Evolutionary conservation across 2,329 filamentous ascomycete genomes (phyloP), one percentile per base, ranked within the genome.

Genomic region (Xylariaceae sp.): DNA sequence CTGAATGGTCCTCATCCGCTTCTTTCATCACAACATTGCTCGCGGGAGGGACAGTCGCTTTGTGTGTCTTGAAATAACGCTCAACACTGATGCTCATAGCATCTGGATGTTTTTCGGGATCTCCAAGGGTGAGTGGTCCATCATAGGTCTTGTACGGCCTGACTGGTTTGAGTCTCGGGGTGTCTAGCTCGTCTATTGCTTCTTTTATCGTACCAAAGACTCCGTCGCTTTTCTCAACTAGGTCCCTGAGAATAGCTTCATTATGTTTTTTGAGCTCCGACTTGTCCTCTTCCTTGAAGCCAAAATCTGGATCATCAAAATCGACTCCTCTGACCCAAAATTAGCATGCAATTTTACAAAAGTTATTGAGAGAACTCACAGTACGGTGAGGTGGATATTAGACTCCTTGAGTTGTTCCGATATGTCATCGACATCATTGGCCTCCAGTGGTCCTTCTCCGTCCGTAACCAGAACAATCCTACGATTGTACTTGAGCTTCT

Each of bases 271-370:
- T 97, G 47, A 70, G 67, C 0, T 68, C 59, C 16, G 86, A 74
- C 67, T 99, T 99, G 58, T 88, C 82, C 68, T 97, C 91, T 72
- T 97, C 93, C 69, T 96, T 96, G 66, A 90, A 89, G 40, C 92
- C 92, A 65, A 87, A 96, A 2, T 96, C 91, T 1, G 83, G 68
- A 67, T 97, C 91, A 66, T 99, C 91, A 69, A 99, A 97, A 68
- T 99, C 94, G 16, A 96, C 83, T 13, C 94, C 94, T 48, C 88
- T 92, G 40, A 6, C 43, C 2, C 45, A 13, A 45, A 19, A 39
- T 65, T 54, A 68, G 51, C 48, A 48, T 14, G 16, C 10, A 13
- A 12, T 6, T 3, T 18, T 31, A 13, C 9, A 34, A 6, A n/a
- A 5, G n/a, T n/a, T 11, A 7, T 17, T 31, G 14, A 28, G 22